Conservation (phyloP, 1,139 yeast genomes). For the Blastobotrys buckinghamii region DNA sequence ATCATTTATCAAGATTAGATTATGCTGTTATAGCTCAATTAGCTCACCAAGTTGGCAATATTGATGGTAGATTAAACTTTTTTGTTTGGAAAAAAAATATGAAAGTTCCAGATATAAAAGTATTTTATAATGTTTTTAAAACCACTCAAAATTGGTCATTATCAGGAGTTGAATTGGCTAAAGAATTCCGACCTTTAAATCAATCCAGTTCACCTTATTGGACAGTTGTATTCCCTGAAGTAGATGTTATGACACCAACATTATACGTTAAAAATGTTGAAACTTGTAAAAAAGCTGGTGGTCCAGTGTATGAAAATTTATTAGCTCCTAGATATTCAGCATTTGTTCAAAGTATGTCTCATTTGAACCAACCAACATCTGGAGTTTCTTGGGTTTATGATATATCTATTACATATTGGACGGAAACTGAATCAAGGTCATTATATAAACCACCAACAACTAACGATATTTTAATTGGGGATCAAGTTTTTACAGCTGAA, state of each 20-base stretch:
- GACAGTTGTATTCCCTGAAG: conserved; percentile 36
- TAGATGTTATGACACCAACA: conserved; percentile 20
- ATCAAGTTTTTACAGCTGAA: not conserved
- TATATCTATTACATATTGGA: conserved; percentile 44
- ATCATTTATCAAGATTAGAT: conserved; percentile 54
- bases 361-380: conserved; percentile 18
- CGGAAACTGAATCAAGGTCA: not conserved
- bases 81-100: conserved; percentile 26
- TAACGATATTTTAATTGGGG: not conserved
- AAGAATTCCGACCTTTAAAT: conserved; percentile 17
- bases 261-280: conserved; percentile 28
- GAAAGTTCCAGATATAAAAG: conserved; percentile 23
- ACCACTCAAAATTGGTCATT: conserved; percentile 30
- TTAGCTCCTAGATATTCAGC: conserved; percentile 39
- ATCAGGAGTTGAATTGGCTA: conserved; percentile 19
- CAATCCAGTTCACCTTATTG: conserved; percentile 12
- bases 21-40: conserved; percentile 45
- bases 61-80: conserved; percentile 25
- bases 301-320: conserved; percentile 45
- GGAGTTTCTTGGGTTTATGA: conserved; percentile 40
- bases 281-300: conserved; percentile 27
- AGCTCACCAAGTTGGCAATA: conserved; percentile 28
- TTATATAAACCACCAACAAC: not conserved
- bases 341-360: conserved; percentile 29
- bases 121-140: conserved; percentile 19